Evolutionary conservation across 768 basidiomycete species (phyloP), one percentile per base, ranked within the genome.

Genomic region (Suillus lakei): DNA sequence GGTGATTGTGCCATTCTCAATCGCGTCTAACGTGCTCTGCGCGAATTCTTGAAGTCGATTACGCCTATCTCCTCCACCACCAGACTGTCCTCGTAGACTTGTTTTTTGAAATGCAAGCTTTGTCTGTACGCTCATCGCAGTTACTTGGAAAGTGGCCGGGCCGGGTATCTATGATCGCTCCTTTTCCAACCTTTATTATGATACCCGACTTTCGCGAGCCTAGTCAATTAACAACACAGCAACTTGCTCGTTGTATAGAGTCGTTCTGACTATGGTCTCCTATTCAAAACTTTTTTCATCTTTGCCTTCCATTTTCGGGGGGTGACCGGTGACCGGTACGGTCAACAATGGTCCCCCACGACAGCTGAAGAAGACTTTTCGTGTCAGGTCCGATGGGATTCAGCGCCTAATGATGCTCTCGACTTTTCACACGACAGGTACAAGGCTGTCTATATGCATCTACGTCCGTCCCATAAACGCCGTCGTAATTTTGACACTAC

Each of bases 21-120:
- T 82, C 10, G 82, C 82, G 15, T 73, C 70, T 3, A 89, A 69
- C 0, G 88, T 90, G 55, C 79, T 75, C 6, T 84, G 77, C 18
- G 88, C 88, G 46, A 90, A 85, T 46, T 73, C 72, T 68, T 80
- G 72, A 64, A 77, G 71, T 30, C 23, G 32, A 30, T 41, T 63
- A 26, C 59, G 70, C 28, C 62, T 67, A 50, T 63, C 66, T n/a
- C 62, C n/a, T 26, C 44, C 32, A 23, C 58, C 59, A 43, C 38
- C 43, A n/a, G 50, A 23, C 26, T 53, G 3, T 44, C 30, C 30
- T 10, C 13, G 13, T 6, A 8, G 2, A 50, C 48, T 34, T 9
- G 9, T 13, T 38, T 63, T 66, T 44, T 12, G 26, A 38, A 66
- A 66, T 39, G 65, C 15, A 32, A 60, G 43, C 36, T 59, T 66